Evolutionary conservation across 169 alveolate genomes (phyloP).

Genomic region (Plasmodium blacklocki): DNA sequence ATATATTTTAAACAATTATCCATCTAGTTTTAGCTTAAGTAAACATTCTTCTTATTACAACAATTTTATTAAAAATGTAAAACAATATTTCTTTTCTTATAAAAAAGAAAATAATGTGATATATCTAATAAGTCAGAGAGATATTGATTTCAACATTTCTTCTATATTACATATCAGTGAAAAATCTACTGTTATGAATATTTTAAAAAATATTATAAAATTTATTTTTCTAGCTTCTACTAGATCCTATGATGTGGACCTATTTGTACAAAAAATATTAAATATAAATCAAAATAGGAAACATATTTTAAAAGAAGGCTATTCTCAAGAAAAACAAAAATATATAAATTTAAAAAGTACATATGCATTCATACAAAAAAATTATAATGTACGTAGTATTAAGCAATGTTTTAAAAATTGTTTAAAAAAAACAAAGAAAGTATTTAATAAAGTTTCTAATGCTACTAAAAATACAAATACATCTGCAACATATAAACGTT

Average conservation of each 20-base stretch:
- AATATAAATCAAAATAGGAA: constrained; percentile 10
- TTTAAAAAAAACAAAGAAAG: no score
- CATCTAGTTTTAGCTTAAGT: constrained; percentile 43
- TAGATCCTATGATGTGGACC: constrained; percentile 29
- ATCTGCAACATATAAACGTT: no score
- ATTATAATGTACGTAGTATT: no score
- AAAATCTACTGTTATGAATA: constrained; percentile 12
- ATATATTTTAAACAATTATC: constrained; percentile 46
- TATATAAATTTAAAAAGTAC: no score
- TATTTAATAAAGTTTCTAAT: no score
- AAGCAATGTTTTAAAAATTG: no score
- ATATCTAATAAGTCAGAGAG: constrained; percentile 50
- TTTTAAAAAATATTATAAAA: constrained; percentile 21
- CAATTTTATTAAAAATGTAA: constrained; percentile 36
- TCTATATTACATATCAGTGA: constrained; percentile 14
- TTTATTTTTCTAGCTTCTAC: constrained; percentile 54
- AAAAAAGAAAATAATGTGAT: constrained; percentile 48
- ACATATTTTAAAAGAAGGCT: not conserved
- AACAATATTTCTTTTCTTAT: constrained; percentile 57
- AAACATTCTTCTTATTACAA: constrained; percentile 32
- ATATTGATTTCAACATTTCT: constrained; percentile 38
- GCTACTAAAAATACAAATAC: no score
- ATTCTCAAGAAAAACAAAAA: not conserved
- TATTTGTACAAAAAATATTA: constrained; percentile 10
- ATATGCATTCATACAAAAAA: no score